Evolutionary conservation across 208 protist genomes (phyloP).

Genomic region (Wallacemonas sp.): DNA sequence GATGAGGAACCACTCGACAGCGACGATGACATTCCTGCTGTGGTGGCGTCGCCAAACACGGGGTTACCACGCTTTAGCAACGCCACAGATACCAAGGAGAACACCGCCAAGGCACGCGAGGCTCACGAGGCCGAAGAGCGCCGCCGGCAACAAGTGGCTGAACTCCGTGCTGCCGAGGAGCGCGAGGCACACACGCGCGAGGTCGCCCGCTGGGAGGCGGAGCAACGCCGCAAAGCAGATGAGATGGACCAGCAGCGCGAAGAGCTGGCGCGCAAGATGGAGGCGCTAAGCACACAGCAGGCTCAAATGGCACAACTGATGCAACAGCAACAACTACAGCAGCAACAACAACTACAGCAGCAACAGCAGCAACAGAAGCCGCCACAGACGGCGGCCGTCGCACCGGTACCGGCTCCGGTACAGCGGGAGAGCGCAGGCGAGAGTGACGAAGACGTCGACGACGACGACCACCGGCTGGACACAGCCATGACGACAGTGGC

Average conservation of each 20-base stretch:
- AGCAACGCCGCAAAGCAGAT: slow-evolving; percentile 42
- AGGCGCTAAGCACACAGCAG: slow-evolving; percentile 18
- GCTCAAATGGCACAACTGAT: slow-evolving; percentile 25
- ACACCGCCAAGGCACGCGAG: slow-evolving; percentile 15
- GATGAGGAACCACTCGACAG: slow-evolving; percentile 38
- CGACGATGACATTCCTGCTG: slow-evolving; percentile 50
- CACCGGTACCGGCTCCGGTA: too few relatives aligned
- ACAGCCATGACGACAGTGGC: not conserved
- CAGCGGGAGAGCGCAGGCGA: too few relatives aligned
- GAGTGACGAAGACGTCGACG: slow-evolving; percentile 6
- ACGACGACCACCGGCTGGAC: slow-evolving; percentile 2
- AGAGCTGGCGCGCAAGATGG: slow-evolving; percentile 28
- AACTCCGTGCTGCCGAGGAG: slow-evolving; percentile 31
- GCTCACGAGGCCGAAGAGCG: slow-evolving; percentile 27
- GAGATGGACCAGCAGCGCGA: slow-evolving; percentile 47
- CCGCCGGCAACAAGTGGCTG: slow-evolving; percentile 16
- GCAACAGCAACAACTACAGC: slow-evolving; percentile 38
- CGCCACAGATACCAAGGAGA: slow-evolving; percentile 2
- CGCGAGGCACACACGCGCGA: slow-evolving; percentile 33
- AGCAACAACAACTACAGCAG: slow-evolving; percentile 18
- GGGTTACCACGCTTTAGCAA: not conserved
- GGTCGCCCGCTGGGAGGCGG: slow-evolving; percentile 38
- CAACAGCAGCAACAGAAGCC: slow-evolving; percentile 10
- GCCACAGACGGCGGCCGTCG: too few relatives aligned
- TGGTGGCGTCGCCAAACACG: slow-evolving; percentile 9